Evolutionary conservation across 1,139 yeast genomes (phyloP).

Genomic region (Hyphopichia pseudoburtonii): DNA sequence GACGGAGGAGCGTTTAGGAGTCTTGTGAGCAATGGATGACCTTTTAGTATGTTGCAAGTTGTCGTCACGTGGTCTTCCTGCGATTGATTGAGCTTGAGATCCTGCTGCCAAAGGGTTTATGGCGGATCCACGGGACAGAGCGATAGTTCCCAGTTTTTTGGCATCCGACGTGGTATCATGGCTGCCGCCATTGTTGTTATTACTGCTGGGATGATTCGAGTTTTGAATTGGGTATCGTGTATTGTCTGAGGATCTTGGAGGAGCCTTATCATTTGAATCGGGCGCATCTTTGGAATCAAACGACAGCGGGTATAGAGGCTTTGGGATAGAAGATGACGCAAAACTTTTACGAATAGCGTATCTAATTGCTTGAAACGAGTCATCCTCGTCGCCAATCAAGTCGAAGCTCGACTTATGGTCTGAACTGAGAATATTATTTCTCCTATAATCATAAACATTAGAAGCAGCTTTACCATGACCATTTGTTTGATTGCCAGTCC

Average conservation of each 20-base stretch:
- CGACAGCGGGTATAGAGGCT: slow-evolving; percentile 1
- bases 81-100: too few relatives aligned
- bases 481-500: neutral
- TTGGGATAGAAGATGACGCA: slow-evolving; percentile 19
- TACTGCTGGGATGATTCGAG: too few relatives aligned
- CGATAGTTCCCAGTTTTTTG: too few relatives aligned
- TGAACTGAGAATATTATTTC: too few relatives aligned
- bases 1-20: slow-evolving; percentile 5
- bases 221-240: neutral
- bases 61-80: neutral
- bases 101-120: too few relatives aligned
- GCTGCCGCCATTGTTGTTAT: too few relatives aligned
- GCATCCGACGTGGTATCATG: too few relatives aligned
- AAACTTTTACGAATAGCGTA: slow-evolving; percentile 40
- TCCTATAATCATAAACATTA: neutral
- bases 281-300: neutral
- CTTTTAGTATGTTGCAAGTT: neutral
- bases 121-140: too few relatives aligned
- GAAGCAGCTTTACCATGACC: neutral
- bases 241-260: neutral
- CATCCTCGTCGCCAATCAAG: slow-evolving; percentile 15
- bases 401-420: too few relatives aligned
- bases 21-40: neutral
- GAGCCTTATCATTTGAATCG: neutral
- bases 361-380: slow-evolving; percentile 36